These are phyloP conservation scores for Ceratocystiopsis minuta DNA, from an alignment of 2,329 filamentous ascomycete species.

Conservation along the genomic window DNA sequence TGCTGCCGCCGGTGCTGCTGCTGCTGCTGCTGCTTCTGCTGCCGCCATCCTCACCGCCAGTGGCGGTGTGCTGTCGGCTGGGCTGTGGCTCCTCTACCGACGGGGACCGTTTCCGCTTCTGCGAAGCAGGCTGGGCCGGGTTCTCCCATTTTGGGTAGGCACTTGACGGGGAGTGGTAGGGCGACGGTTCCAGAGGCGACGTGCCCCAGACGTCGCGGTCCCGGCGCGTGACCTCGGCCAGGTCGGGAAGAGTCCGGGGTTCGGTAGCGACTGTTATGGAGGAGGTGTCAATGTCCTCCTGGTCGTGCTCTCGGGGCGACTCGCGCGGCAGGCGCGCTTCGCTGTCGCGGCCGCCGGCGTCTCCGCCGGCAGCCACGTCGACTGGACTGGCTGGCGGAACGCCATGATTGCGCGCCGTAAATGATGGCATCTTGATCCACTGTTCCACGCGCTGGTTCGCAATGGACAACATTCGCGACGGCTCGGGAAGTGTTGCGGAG, in stretches of 20 bases:
- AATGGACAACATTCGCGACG: slow-evolving; percentile 2
- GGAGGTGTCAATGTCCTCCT: too few species aligned
- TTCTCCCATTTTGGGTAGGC: slow-evolving; percentile 27
- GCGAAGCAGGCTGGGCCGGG: slow-evolving; percentile 25
- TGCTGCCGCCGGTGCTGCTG: slow-evolving; percentile 17
- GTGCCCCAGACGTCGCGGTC: slow-evolving; percentile 24
- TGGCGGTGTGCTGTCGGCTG: slow-evolving; percentile 14
- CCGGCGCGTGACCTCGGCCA: slow-evolving; percentile 11
- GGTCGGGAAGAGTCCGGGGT: slow-evolving; percentile 13
- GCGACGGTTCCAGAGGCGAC: slow-evolving; percentile 22
- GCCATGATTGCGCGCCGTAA: slow-evolving; percentile 30
- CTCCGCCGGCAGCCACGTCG: slow-evolving; percentile 1
- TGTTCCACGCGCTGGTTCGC: slow-evolving; percentile 5
- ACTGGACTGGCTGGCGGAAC: slow-evolving; percentile 21
- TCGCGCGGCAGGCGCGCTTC: slow-evolving; percentile 11
- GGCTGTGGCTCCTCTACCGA: slow-evolving; percentile 33
- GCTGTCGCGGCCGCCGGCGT: neutral
- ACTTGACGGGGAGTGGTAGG: slow-evolving; percentile 19
- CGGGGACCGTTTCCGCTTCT: slow-evolving; percentile 53
- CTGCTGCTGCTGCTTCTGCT: slow-evolving; percentile 5
- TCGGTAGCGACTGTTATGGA: slow-evolving; percentile 3
- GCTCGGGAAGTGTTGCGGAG: too few species aligned
- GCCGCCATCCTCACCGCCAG: neutral
- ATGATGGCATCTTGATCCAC: slow-evolving; percentile 27
- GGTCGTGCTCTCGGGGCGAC: too few species aligned